phyloP scores from a whole-genome alignment of 257 asterid species.

The Solanum ahanhuiri region DNA sequence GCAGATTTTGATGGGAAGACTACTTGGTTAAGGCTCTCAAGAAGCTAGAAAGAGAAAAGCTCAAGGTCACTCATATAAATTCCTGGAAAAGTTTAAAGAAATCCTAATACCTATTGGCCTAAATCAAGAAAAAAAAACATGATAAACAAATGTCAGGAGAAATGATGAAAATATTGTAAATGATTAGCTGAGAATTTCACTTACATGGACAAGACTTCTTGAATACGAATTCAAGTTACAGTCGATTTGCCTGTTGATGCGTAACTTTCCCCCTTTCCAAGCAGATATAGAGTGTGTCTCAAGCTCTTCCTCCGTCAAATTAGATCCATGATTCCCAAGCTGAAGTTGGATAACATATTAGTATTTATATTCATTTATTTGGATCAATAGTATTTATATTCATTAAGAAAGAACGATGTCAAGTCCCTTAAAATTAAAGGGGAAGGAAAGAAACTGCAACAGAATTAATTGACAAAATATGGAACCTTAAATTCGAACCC shows the following conservation, averaged over 20 bases:
- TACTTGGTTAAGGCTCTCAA: neutral
- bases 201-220: constrained; percentile 42
- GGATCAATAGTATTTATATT: neutral
- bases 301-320: constrained; percentile 69
- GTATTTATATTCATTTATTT: neutral
- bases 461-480: neutral
- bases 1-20: neutral
- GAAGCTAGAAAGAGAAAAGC: neutral
- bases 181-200: constrained; percentile 4
- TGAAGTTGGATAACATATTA: constrained; percentile 15
- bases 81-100: neutral
- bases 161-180: neutral
- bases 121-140: neutral
- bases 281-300: constrained; percentile 69
- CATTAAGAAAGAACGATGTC: neutral
- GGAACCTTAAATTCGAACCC: neutral
- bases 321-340: constrained; percentile 70
- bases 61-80: neutral
- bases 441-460: neutral
- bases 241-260: constrained; percentile 33
- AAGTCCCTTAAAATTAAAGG: neutral
- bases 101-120: neutral
- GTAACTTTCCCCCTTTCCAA: constrained; percentile 59
- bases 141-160: neutral
- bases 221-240: constrained; percentile 27